These are phyloP conservation scores for Penicillium hesseltinei DNA, from an alignment of 2,329 filamentous ascomycete genomes.

Conservation along the genomic window DNA sequence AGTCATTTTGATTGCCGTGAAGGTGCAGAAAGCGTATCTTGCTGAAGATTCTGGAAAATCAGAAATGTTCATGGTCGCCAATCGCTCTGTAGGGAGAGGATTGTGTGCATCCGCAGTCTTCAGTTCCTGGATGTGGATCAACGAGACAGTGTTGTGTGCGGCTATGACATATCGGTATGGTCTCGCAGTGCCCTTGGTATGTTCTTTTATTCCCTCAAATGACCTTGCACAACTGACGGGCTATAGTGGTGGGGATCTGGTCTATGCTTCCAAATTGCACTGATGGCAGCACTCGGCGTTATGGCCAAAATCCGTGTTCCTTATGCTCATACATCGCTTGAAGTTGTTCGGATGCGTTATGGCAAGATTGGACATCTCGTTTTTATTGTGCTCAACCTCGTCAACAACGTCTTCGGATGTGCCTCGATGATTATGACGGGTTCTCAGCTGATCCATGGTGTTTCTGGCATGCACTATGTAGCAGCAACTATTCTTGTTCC, in stretches of 20 bases:
- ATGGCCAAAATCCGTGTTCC: constrained; percentile 51
- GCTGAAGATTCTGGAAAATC: constrained; percentile 40
- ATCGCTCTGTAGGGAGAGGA: constrained; percentile 38
- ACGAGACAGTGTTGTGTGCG: constrained; percentile 37
- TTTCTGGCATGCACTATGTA: constrained; percentile 51
- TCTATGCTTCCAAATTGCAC: constrained; percentile 49
- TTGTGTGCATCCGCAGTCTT: constrained; percentile 40
- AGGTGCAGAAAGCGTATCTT: constrained; percentile 42
- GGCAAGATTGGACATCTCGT: constrained; percentile 43
- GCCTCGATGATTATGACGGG: constrained; percentile 49
- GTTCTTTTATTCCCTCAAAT: not conserved
- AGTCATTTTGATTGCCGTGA: constrained; percentile 49
- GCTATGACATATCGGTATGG: constrained; percentile 37
- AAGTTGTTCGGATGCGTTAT: constrained; percentile 51
- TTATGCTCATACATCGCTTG: constrained; percentile 52
- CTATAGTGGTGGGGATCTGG: constrained; percentile 40
- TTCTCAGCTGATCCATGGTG: constrained; percentile 46
- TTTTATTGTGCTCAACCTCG: constrained; percentile 44
- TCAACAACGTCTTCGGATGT: constrained; percentile 48
- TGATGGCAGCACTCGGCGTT: constrained; percentile 52
- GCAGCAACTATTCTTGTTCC: constrained; percentile 49
- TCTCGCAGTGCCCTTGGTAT: constrained; percentile 36
- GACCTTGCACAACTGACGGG: not conserved
- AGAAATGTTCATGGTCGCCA: constrained; percentile 44
- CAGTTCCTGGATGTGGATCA: constrained; percentile 43